Evolutionary conservation across 352 stramenopile genomes (phyloP).

Genomic region (Elongisporangium prolatum): DNA sequence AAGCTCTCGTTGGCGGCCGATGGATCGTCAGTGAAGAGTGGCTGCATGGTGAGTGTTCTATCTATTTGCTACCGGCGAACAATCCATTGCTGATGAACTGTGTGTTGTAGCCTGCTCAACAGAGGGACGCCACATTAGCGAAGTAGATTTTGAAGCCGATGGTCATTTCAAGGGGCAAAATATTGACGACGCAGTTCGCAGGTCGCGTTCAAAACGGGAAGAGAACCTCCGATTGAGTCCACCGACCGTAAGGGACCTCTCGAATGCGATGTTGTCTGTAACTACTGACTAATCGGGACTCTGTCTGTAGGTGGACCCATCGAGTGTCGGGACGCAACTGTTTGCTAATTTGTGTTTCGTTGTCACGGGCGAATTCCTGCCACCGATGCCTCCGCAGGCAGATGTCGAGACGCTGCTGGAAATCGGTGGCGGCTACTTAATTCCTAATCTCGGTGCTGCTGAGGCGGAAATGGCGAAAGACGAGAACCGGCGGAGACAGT

Average conservation of each 20-base stretch:
- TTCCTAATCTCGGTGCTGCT: conserved; percentile 51
- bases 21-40: conserved; percentile 86
- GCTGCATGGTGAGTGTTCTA: conserved; percentile 41
- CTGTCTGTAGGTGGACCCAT: conserved; percentile 10
- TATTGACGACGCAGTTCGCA: conserved; percentile 45
- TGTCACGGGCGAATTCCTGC: conserved; percentile 70
- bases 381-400: conserved; percentile 59
- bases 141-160: conserved; percentile 50
- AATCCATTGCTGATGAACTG: not conserved
- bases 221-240: conserved; percentile 25
- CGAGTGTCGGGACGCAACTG: conserved; percentile 53
- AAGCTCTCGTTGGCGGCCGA: conserved; percentile 65
- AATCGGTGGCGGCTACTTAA: conserved; percentile 57
- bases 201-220: conserved; percentile 35
- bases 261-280: not conserved
- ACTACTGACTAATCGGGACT: not conserved
- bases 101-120: conserved; percentile 28
- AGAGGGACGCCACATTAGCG: conserved; percentile 28
- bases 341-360: conserved; percentile 71
- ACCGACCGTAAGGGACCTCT: conserved; percentile 12
- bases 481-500: conserved; percentile 35
- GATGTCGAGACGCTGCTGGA: conserved; percentile 68
- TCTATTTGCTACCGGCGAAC: not conserved
- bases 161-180: conserved; percentile 52
- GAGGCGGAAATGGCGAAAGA: conserved; percentile 40